Evolutionary conservation across 176 grass and related monocot species (phyloP).

Genomic region (Hyparrhenia diplandra): DNA sequence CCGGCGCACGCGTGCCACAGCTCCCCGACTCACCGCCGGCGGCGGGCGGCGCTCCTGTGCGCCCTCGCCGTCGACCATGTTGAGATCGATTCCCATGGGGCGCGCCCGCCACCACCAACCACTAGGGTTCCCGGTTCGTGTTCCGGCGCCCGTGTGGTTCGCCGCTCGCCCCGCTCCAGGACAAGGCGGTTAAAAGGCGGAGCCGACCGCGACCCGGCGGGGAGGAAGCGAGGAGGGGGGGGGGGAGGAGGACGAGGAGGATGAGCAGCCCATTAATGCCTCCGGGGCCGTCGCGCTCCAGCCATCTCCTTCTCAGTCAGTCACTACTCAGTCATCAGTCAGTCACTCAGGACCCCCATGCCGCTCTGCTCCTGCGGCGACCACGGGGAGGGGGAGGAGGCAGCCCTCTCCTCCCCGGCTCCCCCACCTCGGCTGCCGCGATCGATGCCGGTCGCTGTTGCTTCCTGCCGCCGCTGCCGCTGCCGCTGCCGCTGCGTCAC

Average conservation of each 20-base stretch:
- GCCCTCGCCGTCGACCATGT: slow-evolving; percentile 49
- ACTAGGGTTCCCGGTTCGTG: slow-evolving; percentile 2
- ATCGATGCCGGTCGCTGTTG: slow-evolving; percentile 41
- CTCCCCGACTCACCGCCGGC: slow-evolving; percentile 53
- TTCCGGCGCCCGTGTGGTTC: not conserved
- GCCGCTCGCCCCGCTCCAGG: not conserved
- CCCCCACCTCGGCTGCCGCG: slow-evolving; percentile 34
- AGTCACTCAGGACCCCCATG: slow-evolving; percentile 27
- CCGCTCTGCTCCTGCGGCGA: slow-evolving; percentile 19
- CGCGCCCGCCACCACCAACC: not conserved
- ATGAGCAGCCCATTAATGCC: slow-evolving; percentile 39
- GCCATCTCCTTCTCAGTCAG: slow-evolving; percentile 39
- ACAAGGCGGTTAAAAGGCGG: slow-evolving; percentile 24
- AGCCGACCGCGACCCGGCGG: slow-evolving; percentile 17
- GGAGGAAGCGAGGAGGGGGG: not conserved
- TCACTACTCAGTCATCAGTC: slow-evolving; percentile 18
- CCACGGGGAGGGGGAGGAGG: too few relatives aligned
- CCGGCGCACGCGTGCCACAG: slow-evolving; percentile 98
- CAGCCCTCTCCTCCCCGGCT: too few relatives aligned
- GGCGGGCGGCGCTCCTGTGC: slow-evolving; percentile 46
- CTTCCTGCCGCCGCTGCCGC: too few relatives aligned
- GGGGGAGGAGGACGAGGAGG: not conserved
- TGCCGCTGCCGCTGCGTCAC: slow-evolving; percentile 33
- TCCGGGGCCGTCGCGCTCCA: slow-evolving; percentile 47
- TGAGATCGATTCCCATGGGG: slow-evolving; percentile 92